A percentile compares a stretch with the other conserved stretches of the same genome.
Conservation (phyloP, 768 basidiomycete species). For the Fomitopsis serialis region DNA sequence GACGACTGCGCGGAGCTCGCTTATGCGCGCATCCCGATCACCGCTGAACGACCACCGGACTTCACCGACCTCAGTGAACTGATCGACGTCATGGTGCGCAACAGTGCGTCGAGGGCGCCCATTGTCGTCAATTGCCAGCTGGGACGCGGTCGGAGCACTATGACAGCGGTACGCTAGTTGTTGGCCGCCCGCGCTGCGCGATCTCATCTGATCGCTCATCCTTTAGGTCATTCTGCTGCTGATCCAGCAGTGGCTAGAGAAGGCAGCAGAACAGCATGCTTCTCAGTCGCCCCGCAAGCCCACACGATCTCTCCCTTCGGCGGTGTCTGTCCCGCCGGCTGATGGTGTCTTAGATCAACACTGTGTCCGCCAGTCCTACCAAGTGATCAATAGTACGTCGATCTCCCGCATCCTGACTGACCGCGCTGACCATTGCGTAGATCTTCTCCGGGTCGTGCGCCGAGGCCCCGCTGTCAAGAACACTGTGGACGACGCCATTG, state of each 20-base stretch:
- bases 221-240: conserved; percentile 72
- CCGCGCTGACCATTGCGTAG: conserved; percentile 31
- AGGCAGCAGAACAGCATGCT: conserved; percentile 22
- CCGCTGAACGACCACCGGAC: conserved; percentile 80
- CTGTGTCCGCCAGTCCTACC: conserved; percentile 60
- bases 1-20: conserved; percentile 55
- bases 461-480: conserved; percentile 84
- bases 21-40: conserved; percentile 88
- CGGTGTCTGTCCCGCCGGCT: conserved; percentile 31
- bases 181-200: no score
- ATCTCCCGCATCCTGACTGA: not conserved
- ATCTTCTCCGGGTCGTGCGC: conserved; percentile 79
- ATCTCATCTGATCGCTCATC: not conserved
- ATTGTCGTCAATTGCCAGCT: conserved; percentile 96
- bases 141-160: conserved; percentile 85
- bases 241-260: conserved; percentile 77
- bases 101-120: conserved; percentile 61
- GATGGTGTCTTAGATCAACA: conserved; percentile 27
- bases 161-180: conserved; percentile 63
- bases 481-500: conserved; percentile 82
- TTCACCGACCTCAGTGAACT: conserved; percentile 70
- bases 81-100: conserved; percentile 71
- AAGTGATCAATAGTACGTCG: conserved; percentile 80
- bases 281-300: conserved; percentile 31
- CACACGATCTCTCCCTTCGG: conserved; percentile 35